phyloP scores from a whole-genome alignment of 345 rosid species.

The Hypericum androsaemum region DNA sequence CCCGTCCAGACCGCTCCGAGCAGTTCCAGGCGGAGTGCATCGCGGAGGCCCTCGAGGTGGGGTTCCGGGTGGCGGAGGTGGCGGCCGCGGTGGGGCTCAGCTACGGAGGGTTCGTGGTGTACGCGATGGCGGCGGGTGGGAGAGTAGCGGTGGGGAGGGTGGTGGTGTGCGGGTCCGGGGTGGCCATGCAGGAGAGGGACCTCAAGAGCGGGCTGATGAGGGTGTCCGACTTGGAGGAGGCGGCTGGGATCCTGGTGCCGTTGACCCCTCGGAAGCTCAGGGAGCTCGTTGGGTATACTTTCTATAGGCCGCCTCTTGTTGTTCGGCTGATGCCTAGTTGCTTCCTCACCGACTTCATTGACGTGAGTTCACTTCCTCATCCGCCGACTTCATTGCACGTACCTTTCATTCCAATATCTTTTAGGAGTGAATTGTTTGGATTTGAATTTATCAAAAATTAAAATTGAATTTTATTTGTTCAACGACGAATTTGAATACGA shows the following conservation, averaged over 20 bases:
- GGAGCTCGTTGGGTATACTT: slow-evolving; percentile 42
- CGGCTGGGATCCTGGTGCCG: slow-evolving; percentile 54
- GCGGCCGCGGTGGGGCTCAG: slow-evolving; percentile 66
- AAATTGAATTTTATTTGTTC: too few species aligned
- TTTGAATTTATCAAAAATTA: too few species aligned
- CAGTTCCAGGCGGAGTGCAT: slow-evolving; percentile 66
- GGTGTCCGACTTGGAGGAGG: slow-evolving; percentile 64
- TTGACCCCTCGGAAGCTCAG: slow-evolving; percentile 42
- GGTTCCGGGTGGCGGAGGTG: slow-evolving; percentile 36
- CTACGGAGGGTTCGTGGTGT: slow-evolving; percentile 79
- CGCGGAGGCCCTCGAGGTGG: slow-evolving; percentile 38
- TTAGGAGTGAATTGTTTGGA: too few species aligned
- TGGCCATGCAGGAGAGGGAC: slow-evolving; percentile 77
- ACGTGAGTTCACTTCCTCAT: slow-evolving; percentile 14
- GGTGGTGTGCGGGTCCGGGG: slow-evolving; percentile 63
- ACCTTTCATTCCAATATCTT: too few species aligned
- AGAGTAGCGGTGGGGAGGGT: slow-evolving; percentile 53
- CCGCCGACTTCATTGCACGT: too few species aligned
- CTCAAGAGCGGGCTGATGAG: slow-evolving; percentile 46
- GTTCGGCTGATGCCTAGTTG: slow-evolving; percentile 39
- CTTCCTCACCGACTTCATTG: slow-evolving; percentile 49
- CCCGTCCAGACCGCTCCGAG: slow-evolving; percentile 64
- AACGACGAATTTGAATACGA: too few species aligned
- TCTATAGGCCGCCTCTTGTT: slow-evolving; percentile 34
- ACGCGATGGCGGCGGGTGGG: slow-evolving; percentile 56